A percentile compares a stretch with the other conserved stretches of the same genome.
Conservation (phyloP, 495 filamentous ascomycete species). For the Aspergillus coremiiformis region DNA sequence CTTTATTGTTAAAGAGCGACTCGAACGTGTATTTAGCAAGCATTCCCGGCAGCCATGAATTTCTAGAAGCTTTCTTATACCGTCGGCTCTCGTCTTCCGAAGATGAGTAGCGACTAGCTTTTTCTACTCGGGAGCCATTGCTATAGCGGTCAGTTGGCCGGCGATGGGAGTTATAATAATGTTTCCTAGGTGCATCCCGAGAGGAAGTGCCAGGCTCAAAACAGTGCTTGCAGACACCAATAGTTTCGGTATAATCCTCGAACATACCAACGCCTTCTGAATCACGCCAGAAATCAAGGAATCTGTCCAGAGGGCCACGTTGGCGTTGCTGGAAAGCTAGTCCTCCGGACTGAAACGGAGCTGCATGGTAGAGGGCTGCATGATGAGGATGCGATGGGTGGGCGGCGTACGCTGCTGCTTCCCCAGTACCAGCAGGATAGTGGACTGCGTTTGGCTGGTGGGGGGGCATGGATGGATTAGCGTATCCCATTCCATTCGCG, state of each 20-base stretch:
- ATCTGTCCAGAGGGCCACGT: constrained; percentile 46
- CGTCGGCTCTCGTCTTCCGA: constrained; percentile 48
- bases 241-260: constrained; percentile 67
- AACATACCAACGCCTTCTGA: constrained; percentile 60
- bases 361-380: constrained; percentile 14
- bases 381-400: constrained; percentile 24
- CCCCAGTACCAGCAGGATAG: constrained; percentile 43
- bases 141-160: constrained; percentile 42
- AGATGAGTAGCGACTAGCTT: constrained; percentile 49
- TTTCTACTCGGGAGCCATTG: constrained; percentile 44
- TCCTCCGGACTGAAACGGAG: constrained; percentile 21
- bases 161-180: constrained; percentile 44
- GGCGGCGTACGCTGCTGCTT: constrained; percentile 34
- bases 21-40: constrained; percentile 50
- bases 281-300: constrained; percentile 60
- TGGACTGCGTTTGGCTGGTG: constrained; percentile 30
- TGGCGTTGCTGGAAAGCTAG: constrained; percentile 43
- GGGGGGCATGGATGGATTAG: constrained; percentile 23
- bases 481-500: constrained; percentile 11
- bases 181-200: constrained; percentile 57
- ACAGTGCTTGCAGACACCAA: constrained; percentile 61
- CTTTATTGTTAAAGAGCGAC: constrained; percentile 43
- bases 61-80: constrained; percentile 33
- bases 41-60: constrained; percentile 48
- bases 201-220: constrained; percentile 56